Evolutionary conservation across 2,329 filamentous ascomycete species (phyloP).

Genomic region (Rhytidhysteron rufulum): DNA sequence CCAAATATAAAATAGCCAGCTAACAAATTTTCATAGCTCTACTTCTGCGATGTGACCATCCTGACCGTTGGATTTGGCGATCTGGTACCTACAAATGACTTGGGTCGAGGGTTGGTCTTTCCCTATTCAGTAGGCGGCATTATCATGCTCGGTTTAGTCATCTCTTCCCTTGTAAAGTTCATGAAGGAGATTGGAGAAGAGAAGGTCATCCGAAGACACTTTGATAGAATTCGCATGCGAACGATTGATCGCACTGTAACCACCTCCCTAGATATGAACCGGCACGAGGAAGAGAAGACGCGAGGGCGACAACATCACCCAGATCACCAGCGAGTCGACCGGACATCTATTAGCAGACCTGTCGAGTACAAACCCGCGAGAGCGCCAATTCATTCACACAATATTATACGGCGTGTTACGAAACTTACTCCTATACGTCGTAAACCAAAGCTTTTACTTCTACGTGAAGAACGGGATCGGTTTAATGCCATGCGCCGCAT

Average conservation of each 20-base stretch:
- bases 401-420: background rate
- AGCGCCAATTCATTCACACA: background rate
- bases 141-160: slow-evolving; percentile 78
- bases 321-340: slow-evolving; percentile 9
- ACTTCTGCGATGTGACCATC: slow-evolving; percentile 43
- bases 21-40: slow-evolving; percentile 24
- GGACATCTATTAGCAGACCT: background rate
- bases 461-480: slow-evolving; percentile 60
- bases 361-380: background rate
- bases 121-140: slow-evolving; percentile 82
- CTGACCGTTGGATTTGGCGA: slow-evolving; percentile 47
- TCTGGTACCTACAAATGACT: slow-evolving; percentile 50
- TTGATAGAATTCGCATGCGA: slow-evolving; percentile 50
- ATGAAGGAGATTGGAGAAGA: slow-evolving; percentile 57
- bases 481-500: slow-evolving; percentile 81
- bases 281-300: slow-evolving; percentile 15
- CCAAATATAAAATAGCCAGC: background rate
- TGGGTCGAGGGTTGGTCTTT: slow-evolving; percentile 69
- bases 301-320: background rate
- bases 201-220: slow-evolving; percentile 59
- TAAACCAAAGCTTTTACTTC: slow-evolving; percentile 49
- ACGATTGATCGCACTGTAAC: slow-evolving; percentile 55
- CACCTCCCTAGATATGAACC: slow-evolving; percentile 46
- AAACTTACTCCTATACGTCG: slow-evolving; percentile 6
- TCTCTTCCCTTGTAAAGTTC: slow-evolving; percentile 72